A percentile compares a stretch with the other conserved stretches of the same genome.
Conservation (phyloP, 768 basidiomycete species). For the Fomitopsis serialis region DNA sequence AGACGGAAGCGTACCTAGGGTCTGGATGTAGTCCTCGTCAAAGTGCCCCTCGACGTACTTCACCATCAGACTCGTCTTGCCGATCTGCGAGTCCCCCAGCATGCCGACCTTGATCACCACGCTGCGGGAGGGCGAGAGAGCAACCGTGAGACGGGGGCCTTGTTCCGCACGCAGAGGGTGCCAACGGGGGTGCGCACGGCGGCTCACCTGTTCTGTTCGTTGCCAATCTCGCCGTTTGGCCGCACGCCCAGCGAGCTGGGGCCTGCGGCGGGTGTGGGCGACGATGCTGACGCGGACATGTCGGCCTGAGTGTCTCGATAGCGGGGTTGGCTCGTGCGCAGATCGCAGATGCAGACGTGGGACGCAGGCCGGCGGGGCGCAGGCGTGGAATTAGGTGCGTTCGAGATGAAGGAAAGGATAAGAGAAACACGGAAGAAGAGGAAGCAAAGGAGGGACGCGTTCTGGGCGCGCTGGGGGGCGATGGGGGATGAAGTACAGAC, state of each 20-base stretch:
- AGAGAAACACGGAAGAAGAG: slow-evolving; percentile 4
- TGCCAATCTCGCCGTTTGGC: slow-evolving; percentile 17
- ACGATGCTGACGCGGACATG: slow-evolving; percentile 23
- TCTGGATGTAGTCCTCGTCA: slow-evolving; percentile 99
- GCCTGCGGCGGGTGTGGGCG: slow-evolving; percentile 19
- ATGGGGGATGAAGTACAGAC: not conserved
- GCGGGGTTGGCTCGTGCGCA: not conserved
- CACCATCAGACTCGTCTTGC: slow-evolving; percentile 99
- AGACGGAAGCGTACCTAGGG: slow-evolving; percentile 64
- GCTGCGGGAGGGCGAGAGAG: slow-evolving; percentile 30
- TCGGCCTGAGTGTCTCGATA: not conserved
- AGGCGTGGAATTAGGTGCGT: slow-evolving; percentile 10
- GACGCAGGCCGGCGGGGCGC: not conserved
- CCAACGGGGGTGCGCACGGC: not conserved
- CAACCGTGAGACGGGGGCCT: not conserved
- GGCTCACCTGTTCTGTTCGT: slow-evolving; percentile 25
- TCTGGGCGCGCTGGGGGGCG: slow-evolving; percentile 5
- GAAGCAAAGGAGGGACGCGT: slow-evolving; percentile 23
- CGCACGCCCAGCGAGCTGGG: slow-evolving; percentile 16
- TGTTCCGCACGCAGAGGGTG: not conserved
- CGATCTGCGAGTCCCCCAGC: slow-evolving; percentile 99
- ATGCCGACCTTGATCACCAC: slow-evolving; percentile 99
- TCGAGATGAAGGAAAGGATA: slow-evolving; percentile 11
- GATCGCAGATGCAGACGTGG: not conserved
- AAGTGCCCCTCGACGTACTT: slow-evolving; percentile 99